A percentile compares a stretch with the other conserved stretches of the same genome.
phyloP scores from a whole-genome alignment of 306 rosid genomes.

The Dryas alaskensis region DNA sequence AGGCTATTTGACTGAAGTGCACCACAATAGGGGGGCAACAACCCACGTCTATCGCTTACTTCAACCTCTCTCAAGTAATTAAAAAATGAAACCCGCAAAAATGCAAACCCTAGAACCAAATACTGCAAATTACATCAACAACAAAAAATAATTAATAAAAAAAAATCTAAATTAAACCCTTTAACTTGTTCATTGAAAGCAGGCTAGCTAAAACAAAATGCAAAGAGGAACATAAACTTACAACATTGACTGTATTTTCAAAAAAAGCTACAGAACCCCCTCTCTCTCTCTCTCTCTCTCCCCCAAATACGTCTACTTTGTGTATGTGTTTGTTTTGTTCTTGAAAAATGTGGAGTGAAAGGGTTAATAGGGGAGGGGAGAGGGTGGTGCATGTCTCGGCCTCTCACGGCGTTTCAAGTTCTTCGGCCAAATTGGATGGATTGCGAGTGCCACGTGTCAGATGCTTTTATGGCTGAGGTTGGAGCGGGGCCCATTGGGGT shows the following conservation, averaged over 20 bases:
- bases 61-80: constrained; percentile 24
- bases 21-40: constrained; percentile 68
- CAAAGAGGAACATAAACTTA: constrained; percentile 1
- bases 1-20: constrained; percentile 67
- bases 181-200: too few relatives aligned
- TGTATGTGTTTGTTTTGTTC: constrained; percentile 4
- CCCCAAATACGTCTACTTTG: background rate
- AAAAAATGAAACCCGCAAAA: background rate
- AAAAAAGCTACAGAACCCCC: background rate
- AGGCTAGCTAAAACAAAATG: background rate
- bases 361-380: constrained; percentile 9
- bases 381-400: constrained; percentile 32
- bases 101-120: constrained; percentile 6
- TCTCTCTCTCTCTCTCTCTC: background rate
- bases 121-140: background rate
- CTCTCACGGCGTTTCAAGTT: constrained; percentile 57
- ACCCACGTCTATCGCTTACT: constrained; percentile 61
- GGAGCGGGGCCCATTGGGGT: constrained; percentile 11
- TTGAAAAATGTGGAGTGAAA: constrained; percentile 35
- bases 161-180: background rate
- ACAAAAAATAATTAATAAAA: background rate
- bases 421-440: constrained; percentile 43
- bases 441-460: constrained; percentile 68
- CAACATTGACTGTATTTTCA: background rate
- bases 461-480: constrained; percentile 3